phyloP scores from a whole-genome alignment of 352 stramenopile genomes.

The Pythium coloratum region DNA sequence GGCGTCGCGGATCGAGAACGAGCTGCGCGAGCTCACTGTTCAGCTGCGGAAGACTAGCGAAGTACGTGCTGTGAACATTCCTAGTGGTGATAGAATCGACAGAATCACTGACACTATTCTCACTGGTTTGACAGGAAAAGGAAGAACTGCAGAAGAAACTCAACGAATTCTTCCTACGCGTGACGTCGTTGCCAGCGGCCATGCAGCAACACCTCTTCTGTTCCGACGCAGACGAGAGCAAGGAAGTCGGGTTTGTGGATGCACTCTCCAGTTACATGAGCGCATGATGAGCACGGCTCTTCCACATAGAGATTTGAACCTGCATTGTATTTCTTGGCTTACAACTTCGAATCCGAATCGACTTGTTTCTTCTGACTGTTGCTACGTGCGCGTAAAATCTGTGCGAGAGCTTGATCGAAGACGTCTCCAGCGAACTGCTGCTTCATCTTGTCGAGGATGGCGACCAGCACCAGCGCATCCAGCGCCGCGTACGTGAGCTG shows the following conservation, averaged over 20 bases:
- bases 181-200: constrained; percentile 60
- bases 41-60: constrained; percentile 68
- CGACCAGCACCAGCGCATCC: constrained; percentile 66
- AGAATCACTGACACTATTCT: neutral
- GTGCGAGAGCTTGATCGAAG: constrained; percentile 18
- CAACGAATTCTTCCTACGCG: constrained; percentile 75
- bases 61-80: constrained; percentile 27
- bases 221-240: constrained; percentile 26
- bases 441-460: constrained; percentile 60
- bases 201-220: constrained; percentile 80
- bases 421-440: constrained; percentile 31
- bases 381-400: constrained; percentile 6
- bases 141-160: constrained; percentile 80
- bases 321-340: neutral
- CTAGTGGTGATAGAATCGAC: neutral
- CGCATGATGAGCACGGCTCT: constrained; percentile 23
- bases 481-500: constrained; percentile 75
- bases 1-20: constrained; percentile 58
- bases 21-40: constrained; percentile 50
- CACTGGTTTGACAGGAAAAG: constrained; percentile 52
- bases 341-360: constrained; percentile 1
- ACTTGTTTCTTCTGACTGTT: neutral
- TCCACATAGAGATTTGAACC: neutral
- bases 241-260: constrained; percentile 66
- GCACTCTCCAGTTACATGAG: constrained; percentile 79